These are phyloP conservation scores for Inga leiocalycina DNA, from an alignment of 306 rosid genomes.

Conservation along the genomic window DNA sequence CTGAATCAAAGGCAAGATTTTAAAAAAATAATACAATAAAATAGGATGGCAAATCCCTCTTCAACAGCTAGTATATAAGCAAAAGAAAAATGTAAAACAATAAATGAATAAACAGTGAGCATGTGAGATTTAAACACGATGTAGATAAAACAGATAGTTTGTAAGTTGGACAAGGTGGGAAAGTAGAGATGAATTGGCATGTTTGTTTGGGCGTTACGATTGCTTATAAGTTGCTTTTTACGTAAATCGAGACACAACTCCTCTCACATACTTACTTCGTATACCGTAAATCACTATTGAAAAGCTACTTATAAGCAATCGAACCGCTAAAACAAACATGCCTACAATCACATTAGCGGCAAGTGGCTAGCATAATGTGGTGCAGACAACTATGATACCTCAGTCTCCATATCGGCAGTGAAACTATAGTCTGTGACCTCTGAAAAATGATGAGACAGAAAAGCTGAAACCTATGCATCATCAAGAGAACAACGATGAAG, in stretches of 20 bases:
- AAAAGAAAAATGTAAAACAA: neutral
- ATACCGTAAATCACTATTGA: too few relatives aligned
- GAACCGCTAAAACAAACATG: too few relatives aligned
- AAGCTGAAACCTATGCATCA: constrained; percentile 83
- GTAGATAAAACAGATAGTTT: neutral
- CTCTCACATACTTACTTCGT: too few relatives aligned
- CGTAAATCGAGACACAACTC: too few relatives aligned
- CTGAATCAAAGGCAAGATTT: constrained; percentile 48
- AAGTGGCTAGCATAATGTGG: neutral
- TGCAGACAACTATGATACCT: constrained; percentile 53
- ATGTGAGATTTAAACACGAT: constrained; percentile 14
- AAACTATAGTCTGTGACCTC: constrained; percentile 95
- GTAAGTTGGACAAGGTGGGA: neutral
- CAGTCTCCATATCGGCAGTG: constrained; percentile 98
- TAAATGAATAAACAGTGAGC: neutral
- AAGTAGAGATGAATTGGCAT: neutral
- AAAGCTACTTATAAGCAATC: too few relatives aligned
- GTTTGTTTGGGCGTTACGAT: too few relatives aligned
- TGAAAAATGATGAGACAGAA: constrained; percentile 86
- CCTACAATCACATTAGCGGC: neutral
- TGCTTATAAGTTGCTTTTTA: too few relatives aligned
- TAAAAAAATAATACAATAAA: constrained; percentile 11
- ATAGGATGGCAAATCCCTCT: constrained; percentile 17
- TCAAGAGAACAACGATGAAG: constrained; percentile 31
- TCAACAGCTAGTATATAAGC: neutral